Evolutionary conservation across 129 eudicot species (phyloP), one percentile per base, ranked within the genome.

Genomic region (Arctium lappa): DNA sequence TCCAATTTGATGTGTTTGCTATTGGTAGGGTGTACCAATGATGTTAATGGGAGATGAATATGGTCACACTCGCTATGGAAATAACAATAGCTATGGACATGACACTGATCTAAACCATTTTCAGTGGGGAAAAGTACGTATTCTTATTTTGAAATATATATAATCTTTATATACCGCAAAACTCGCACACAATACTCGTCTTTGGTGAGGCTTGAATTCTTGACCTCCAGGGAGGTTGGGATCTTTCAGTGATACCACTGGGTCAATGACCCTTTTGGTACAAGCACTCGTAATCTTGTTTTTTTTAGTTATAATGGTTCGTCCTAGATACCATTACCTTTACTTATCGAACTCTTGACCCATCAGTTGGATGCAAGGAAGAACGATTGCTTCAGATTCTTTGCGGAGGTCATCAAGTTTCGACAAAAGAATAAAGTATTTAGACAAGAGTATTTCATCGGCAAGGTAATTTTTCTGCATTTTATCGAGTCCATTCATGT

Each of bases 11-110:
- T 70, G 69, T 56, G 18, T 53, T 39, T 70, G 12, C 33, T 42
- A 76, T 62, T 32, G 74, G 70, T 39, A 73, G 99, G 99, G 97
- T 77, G 89, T 92, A 71, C 99, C 99, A 38, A 95, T 95, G 99
- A 93, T 95, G 97, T 91, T 95, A 65, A 95, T 95, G 99, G 99
- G 99, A 76, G 99, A 95, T 88, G 99, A 95, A 50, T 95, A 95
- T 79, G 99, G 89, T 36, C 99, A 95, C 85, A 91, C 99, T 82
- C 97, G 99, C 70, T 72, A 87, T 72, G 99, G 99, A 79, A 95
- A 95, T 82, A 95, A 95, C 89, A 95, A 95, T 78, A 95, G 97
- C 77, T 95, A 95, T 79, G 99, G 99, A 76, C 99, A 95, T 84
- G 99, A 95, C 79, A 89, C 80, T 75, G 85, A 90, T 36, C 31